Evolutionary conservation across 495 filamentous ascomycete genomes (phyloP), one percentile per base, ranked within the genome.

Genomic region (Cudoniella acicularis): DNA sequence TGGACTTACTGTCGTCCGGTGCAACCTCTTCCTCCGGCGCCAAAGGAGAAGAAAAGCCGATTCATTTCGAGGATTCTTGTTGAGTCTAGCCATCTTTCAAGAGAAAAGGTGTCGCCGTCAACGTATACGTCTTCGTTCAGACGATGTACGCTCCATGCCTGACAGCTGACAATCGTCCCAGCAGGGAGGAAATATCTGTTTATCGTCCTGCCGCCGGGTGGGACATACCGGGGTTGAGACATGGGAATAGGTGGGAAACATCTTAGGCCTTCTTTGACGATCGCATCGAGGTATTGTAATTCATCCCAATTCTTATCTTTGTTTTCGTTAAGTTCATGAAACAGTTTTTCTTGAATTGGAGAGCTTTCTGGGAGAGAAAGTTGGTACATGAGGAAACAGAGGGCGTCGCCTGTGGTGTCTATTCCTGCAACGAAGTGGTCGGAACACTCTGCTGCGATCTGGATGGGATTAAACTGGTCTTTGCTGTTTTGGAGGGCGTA

Each of bases 341-440:
- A 71, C 3, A 88, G 69, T 1, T 61, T 66, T 1, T 65, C 55
- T 49, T 87, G 84, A 24, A 78, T 71, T 1, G 54, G 46, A 0
- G 69, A 50, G 9, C 78, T 81, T 0, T 72, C 56, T 9, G 61
- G 52, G 1, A 48, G 53, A 0, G 85, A 88, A 0, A 88, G 72
- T 65, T 87, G 78, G 78, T 82, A 85, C 80, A 88, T 83, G 4
- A 87, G 70, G 56, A 87, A 86, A 57, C 82, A 86, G 0, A 87
- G 69, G 0, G 77, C 80, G 63, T 87, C 84, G 26, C 84, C 84
- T 0, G 84, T 87, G 1, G 85, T 88, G 60, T 87, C 85, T 57
- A 87, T 86, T 1, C 85, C 85, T 0, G 85, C 85, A 0, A 77
- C 82, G 3, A 72, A 72, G 51, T 77, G 74, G 40, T 77, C 75